These are phyloP conservation scores for Butyriboletus loyo DNA, from an alignment of 768 basidiomycete genomes.

Conservation along the genomic window DNA sequence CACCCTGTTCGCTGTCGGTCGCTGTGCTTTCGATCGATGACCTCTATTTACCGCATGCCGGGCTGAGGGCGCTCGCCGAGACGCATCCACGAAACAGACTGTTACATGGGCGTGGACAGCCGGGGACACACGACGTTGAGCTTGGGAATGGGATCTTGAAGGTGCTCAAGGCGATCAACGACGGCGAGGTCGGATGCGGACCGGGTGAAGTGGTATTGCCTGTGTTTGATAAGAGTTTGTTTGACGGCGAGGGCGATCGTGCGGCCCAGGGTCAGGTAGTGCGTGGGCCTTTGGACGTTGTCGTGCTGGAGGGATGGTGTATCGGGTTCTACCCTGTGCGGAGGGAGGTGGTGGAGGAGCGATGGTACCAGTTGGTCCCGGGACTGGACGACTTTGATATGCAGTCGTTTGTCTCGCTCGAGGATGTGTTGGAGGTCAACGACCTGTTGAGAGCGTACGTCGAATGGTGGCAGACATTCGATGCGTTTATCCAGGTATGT, in stretches of 20 bases:
- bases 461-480: conserved; percentile 67
- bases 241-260: conserved; percentile 83
- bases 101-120: conserved; percentile 82
- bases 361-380: conserved; percentile 42
- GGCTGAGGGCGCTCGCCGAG: conserved; percentile 52
- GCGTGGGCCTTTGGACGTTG: conserved; percentile 62
- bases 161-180: conserved; percentile 45
- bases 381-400: conserved; percentile 33
- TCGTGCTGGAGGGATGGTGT: conserved; percentile 96
- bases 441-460: conserved; percentile 55
- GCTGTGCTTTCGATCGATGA: conserved; percentile 79
- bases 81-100: conserved; percentile 55
- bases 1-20: conserved; percentile 52
- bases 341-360: conserved; percentile 44
- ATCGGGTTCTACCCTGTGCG: conserved; percentile 77
- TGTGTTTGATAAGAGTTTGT: conserved; percentile 83
- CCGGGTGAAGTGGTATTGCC: conserved; percentile 52
- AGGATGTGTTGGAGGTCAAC: conserved; percentile 65
- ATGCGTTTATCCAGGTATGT: conserved; percentile 67
- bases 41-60: conserved; percentile 75
- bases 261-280: conserved; percentile 43
- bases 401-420: conserved; percentile 39
- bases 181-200: background rate
- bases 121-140: conserved; percentile 84
- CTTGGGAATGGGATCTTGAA: conserved; percentile 57